These are phyloP conservation scores for Pinus taeda DNA, from an alignment of 75 land plant species.

Conservation along the genomic window DNA sequence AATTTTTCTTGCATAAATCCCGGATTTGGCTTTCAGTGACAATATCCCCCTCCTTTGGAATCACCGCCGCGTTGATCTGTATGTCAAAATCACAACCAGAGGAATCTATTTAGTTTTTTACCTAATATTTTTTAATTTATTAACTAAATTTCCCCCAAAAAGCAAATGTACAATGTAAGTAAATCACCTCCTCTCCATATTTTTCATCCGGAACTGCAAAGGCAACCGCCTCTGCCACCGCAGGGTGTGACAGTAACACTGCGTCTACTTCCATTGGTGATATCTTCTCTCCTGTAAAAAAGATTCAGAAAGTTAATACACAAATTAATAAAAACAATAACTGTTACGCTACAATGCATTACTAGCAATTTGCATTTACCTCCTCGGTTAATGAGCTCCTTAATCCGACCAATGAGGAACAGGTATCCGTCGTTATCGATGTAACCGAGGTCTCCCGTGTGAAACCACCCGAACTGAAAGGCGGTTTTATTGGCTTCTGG, in stretches of 20 bases:
- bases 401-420: constrained; percentile 85
- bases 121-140: too few relatives aligned
- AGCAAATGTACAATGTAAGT: too few relatives aligned
- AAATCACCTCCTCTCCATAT: constrained; percentile 92
- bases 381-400: constrained; percentile 96
- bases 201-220: constrained; percentile 95
- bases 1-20: constrained; percentile 74
- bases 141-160: too few relatives aligned
- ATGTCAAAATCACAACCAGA: neutral
- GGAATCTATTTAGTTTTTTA: neutral
- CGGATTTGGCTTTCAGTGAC: constrained; percentile 62
- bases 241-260: constrained; percentile 79
- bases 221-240: constrained; percentile 83
- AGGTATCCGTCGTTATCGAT: constrained; percentile 82
- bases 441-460: constrained; percentile 87
- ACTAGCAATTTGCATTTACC: constrained; percentile 26
- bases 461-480: constrained; percentile 87
- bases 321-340: too few relatives aligned
- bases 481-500: constrained; percentile 82
- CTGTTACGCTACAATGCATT: too few relatives aligned
- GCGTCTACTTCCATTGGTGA: constrained; percentile 95
- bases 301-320: too few relatives aligned
- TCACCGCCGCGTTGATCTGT: constrained; percentile 86
- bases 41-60: constrained; percentile 60
- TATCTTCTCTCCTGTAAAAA: constrained; percentile 88